These are phyloP conservation scores for Termitomyces sp. DNA, from an alignment of 768 basidiomycete genomes.

Conservation along the genomic window DNA sequence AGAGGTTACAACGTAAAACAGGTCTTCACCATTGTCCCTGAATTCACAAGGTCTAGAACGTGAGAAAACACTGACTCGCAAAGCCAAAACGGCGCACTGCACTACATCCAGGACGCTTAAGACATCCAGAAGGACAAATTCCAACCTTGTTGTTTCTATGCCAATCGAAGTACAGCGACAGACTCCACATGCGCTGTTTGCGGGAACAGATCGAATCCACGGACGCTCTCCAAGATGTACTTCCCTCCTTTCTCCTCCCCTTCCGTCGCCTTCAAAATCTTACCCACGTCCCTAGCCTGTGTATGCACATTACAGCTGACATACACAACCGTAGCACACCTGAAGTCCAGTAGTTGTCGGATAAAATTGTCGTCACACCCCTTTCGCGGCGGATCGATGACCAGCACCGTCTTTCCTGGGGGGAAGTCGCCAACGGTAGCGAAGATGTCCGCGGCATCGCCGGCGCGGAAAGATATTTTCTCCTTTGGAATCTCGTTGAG, in stretches of 20 bases:
- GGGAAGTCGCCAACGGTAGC: conserved; percentile 60
- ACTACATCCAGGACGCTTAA: neutral
- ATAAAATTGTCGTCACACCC: conserved; percentile 84
- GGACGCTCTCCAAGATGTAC: conserved; percentile 77
- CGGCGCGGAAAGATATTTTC: conserved; percentile 66
- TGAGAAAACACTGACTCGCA: neutral
- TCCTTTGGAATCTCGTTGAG: conserved; percentile 53
- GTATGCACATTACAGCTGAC: conserved; percentile 96
- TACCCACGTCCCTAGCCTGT: conserved; percentile 83
- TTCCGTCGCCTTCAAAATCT: conserved; percentile 46
- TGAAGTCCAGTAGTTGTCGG: conserved; percentile 67
- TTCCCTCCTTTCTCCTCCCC: conserved; percentile 30
- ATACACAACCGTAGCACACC: conserved; percentile 69
- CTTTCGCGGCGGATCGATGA: conserved; percentile 92
- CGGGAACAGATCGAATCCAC: conserved; percentile 93
- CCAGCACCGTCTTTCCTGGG: conserved; percentile 53
- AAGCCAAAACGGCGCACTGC: neutral
- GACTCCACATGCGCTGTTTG: conserved; percentile 94
- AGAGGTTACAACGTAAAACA: neutral
- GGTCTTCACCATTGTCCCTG: neutral
- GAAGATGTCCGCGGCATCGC: conserved; percentile 88
- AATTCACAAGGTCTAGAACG: neutral
- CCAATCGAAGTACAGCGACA: conserved; percentile 60
- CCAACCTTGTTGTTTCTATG: conserved; percentile 10
- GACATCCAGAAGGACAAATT: neutral